Percentiles rank a stretch among this genome's conserved stretches.
Conservation (phyloP, 192 early-diverging fungal genomes). For the Phycomyces blakesleeanus region DNA sequence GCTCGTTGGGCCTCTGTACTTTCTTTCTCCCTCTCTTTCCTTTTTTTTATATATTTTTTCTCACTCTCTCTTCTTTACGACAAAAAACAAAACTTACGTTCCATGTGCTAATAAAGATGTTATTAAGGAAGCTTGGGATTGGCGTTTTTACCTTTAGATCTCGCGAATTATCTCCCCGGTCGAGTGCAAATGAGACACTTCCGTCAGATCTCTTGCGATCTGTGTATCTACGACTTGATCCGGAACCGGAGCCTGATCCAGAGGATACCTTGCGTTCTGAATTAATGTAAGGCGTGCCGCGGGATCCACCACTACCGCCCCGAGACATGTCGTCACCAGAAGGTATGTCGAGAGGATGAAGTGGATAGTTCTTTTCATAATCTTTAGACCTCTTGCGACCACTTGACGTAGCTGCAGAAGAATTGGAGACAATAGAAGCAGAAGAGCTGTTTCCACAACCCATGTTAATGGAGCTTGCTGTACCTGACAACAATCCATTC, state of each 20-base stretch:
- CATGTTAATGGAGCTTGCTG: neutral
- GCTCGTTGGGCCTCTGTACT: neutral
- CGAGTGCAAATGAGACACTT: conserved; percentile 8
- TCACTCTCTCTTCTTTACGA: neutral
- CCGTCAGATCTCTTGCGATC: conserved; percentile 9
- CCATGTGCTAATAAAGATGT: neutral
- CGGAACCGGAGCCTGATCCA: neutral
- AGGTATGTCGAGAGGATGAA: neutral
- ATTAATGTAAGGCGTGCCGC: neutral
- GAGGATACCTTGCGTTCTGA: conserved; percentile 4
- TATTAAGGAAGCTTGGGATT: neutral
- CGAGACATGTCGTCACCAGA: neutral
- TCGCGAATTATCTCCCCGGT: neutral
- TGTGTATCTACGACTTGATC: neutral
- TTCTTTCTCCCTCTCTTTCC: too few species aligned
- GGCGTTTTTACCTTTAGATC: conserved; percentile 5
- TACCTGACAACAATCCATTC: conserved; percentile 4
- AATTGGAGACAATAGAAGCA: neutral
- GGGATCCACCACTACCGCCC: neutral
- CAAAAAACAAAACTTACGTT: conserved; percentile 3
- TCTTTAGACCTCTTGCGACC: conserved; percentile 21
- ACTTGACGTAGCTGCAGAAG: neutral
- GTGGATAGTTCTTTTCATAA: conserved; percentile 1
- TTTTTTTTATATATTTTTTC: too few species aligned
- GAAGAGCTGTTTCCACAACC: conserved; percentile 1